Percentiles rank a stretch among this genome's conserved stretches.
Evolutionary conservation across 2,329 filamentous ascomycete species (phyloP).

Genomic region (Penicillium glabrum): DNA sequence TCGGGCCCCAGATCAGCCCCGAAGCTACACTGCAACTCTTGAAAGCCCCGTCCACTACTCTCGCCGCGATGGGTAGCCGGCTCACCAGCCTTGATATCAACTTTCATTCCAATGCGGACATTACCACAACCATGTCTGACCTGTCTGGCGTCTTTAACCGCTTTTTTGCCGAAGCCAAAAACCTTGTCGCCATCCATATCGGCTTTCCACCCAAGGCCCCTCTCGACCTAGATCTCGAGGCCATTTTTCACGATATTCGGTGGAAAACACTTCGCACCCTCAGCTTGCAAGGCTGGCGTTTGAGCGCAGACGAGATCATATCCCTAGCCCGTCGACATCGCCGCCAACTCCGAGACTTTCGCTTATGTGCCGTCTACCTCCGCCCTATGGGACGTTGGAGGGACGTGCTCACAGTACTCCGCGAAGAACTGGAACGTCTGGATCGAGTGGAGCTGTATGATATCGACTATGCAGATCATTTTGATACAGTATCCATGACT

Average conservation of each 20-base stretch:
- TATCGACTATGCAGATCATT: slow-evolving; percentile 59
- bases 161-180: slow-evolving; percentile 59
- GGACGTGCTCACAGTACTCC: slow-evolving; percentile 58
- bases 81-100: slow-evolving; percentile 64
- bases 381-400: slow-evolving; percentile 61
- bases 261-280: slow-evolving; percentile 64
- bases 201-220: slow-evolving; percentile 62
- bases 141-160: slow-evolving; percentile 58
- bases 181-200: slow-evolving; percentile 63
- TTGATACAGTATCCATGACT: slow-evolving; percentile 44
- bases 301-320: slow-evolving; percentile 62
- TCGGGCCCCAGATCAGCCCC: slow-evolving; percentile 62
- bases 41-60: slow-evolving; percentile 46
- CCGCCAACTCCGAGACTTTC: slow-evolving; percentile 57
- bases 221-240: slow-evolving; percentile 57
- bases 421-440: slow-evolving; percentile 56
- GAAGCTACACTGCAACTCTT: slow-evolving; percentile 56
- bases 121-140: slow-evolving; percentile 58
- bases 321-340: slow-evolving; percentile 56
- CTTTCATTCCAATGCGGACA: slow-evolving; percentile 59
- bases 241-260: slow-evolving; percentile 61
- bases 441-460: slow-evolving; percentile 64
- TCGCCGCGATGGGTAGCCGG: slow-evolving; percentile 55
- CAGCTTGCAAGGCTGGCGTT: slow-evolving; percentile 64
- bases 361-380: slow-evolving; percentile 61